A percentile compares a stretch with the other conserved stretches of the same genome.
These are phyloP conservation scores for Aspergillus bertholletiae DNA, from an alignment of 495 filamentous ascomycete genomes.

Conservation along the genomic window DNA sequence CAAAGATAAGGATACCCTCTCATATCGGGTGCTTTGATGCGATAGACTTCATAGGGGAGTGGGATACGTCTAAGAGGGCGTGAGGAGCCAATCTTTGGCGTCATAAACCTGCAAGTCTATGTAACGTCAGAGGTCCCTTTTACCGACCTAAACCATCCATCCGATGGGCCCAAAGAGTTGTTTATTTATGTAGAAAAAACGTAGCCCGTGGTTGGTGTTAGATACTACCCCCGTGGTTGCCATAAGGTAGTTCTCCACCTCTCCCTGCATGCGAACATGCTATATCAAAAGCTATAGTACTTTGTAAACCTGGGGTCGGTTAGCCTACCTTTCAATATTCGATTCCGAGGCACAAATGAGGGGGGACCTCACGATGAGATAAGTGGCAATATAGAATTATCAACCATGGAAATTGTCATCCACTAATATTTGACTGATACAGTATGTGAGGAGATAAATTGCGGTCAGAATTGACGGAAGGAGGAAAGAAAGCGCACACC, in stretches of 20 bases:
- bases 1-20: conserved; percentile 3
- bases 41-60: neutral
- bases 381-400: neutral
- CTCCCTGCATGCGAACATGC: neutral
- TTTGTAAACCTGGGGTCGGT: too few species aligned
- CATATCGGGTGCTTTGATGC: neutral
- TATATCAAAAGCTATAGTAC: neutral
- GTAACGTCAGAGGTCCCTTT: neutral
- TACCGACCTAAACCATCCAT: neutral
- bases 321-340: neutral
- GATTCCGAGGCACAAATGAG: neutral
- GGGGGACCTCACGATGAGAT: neutral
- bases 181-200: neutral
- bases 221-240: neutral
- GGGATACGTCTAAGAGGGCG: neutral
- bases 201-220: neutral
- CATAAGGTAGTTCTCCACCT: neutral
- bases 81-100: neutral
- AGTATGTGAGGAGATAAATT: too few species aligned
- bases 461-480: too few species aligned
- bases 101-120: neutral
- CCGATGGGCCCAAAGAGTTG: neutral
- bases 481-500: conserved; percentile 12
- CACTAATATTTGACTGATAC: too few species aligned
- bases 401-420: neutral